These are phyloP conservation scores for Yamadazyma dendronema DNA, from an alignment of 1,139 yeast genomes.

Conservation along the genomic window DNA sequence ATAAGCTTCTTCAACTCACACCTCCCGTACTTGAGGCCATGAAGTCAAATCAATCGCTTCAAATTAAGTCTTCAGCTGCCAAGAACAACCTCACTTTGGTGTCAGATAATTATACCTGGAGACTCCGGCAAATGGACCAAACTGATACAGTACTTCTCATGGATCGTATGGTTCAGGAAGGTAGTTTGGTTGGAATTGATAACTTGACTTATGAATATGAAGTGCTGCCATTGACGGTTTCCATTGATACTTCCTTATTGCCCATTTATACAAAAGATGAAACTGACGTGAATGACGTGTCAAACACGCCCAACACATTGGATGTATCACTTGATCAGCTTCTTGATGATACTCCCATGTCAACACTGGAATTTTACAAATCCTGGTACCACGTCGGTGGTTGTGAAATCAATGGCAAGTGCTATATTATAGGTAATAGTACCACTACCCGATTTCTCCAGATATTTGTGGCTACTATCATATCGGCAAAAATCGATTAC, in stretches of 20 bases:
- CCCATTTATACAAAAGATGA: constrained; percentile 41
- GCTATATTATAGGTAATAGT: constrained; percentile 24
- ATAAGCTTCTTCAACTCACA: constrained; percentile 59
- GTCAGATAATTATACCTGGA: constrained; percentile 57
- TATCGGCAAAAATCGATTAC: constrained; percentile 41
- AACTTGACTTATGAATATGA: constrained; percentile 52
- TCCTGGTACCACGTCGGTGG: constrained; percentile 62
- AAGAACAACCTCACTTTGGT: constrained; percentile 59
- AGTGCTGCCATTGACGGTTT: constrained; percentile 39
- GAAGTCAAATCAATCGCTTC: constrained; percentile 29
- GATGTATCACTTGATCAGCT: constrained; percentile 37
- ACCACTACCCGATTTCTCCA: constrained; percentile 34
- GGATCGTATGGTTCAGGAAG: constrained; percentile 24
- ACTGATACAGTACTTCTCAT: constrained; percentile 73
- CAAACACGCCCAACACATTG: not conserved
- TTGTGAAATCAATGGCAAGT: constrained; percentile 40
- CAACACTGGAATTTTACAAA: constrained; percentile 49
- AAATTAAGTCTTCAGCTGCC: constrained; percentile 46
- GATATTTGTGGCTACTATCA: constrained; percentile 48
- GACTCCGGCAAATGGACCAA: constrained; percentile 76
- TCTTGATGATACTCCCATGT: constrained; percentile 51
- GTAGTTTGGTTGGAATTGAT: constrained; percentile 38
- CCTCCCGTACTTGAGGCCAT: constrained; percentile 51
- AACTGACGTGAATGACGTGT: not conserved
- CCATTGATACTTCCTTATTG: constrained; percentile 38